Percentiles rank a stretch among this genome's conserved stretches.
Conservation (phyloP, 805 yeast species). For the Myxozyma kluyveri region DNA sequence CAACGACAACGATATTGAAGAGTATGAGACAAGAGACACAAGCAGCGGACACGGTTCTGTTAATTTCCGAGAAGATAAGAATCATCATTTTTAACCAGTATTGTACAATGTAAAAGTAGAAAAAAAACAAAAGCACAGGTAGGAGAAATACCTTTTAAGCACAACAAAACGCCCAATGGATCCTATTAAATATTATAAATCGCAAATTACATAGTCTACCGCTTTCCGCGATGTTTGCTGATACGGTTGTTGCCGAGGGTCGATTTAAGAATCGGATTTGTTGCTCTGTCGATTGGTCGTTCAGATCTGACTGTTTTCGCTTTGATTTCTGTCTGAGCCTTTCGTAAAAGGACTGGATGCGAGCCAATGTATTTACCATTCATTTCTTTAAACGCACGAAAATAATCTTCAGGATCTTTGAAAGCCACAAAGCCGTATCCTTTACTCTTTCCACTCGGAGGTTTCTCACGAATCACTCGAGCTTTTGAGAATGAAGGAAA, state of each 20-base stretch:
- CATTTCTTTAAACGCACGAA: conserved; percentile 69
- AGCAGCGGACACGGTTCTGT: too few relatives aligned
- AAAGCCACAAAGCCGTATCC: conserved; percentile 79
- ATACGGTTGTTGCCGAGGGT: not conserved
- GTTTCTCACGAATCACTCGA: conserved; percentile 55
- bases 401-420: conserved; percentile 60
- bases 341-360: conserved; percentile 66
- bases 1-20: too few relatives aligned
- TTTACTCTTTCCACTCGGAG: conserved; percentile 46
- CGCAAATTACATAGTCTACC: too few relatives aligned
- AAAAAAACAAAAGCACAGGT: too few relatives aligned
- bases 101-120: too few relatives aligned
- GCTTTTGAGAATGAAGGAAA: conserved; percentile 57
- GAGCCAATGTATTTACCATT: conserved; percentile 74
- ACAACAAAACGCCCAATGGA: too few relatives aligned
- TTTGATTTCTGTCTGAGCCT: conserved; percentile 46
- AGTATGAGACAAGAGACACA: too few relatives aligned
- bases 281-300: conserved; percentile 21
- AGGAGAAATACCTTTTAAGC: too few relatives aligned
- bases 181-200: too few relatives aligned
- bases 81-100: too few relatives aligned
- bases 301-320: conserved; percentile 15
- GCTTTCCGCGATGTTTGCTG: not conserved
- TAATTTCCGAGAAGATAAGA: too few relatives aligned
- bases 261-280: conserved; percentile 14